phyloP scores from a whole-genome alignment of 306 rosid species.

The Malus asiatica region DNA sequence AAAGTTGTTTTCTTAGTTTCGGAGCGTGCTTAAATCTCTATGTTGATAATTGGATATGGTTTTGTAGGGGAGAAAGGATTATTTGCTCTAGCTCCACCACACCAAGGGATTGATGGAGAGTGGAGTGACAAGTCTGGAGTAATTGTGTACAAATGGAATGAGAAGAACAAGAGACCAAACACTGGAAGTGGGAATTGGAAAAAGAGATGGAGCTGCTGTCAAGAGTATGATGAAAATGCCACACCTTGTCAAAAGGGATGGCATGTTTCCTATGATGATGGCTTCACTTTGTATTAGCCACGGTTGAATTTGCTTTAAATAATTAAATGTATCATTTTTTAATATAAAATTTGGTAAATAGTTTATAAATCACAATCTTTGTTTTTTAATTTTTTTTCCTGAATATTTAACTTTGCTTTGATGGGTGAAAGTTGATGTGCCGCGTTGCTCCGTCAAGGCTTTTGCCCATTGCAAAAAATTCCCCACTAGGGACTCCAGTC shows the following conservation, averaged over 20 bases:
- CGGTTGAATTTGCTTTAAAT: not conserved
- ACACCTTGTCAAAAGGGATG: conserved; percentile 55
- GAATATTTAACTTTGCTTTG: not conserved
- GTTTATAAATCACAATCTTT: not conserved
- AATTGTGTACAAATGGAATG: conserved; percentile 73
- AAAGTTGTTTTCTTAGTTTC: too few species aligned
- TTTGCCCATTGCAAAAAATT: not conserved
- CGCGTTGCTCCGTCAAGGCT: not conserved
- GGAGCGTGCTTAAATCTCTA: too few species aligned
- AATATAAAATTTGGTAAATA: not conserved
- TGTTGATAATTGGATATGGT: not conserved
- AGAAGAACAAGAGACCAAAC: conserved; percentile 51
- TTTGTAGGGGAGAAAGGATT: conserved; percentile 58
- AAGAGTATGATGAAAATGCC: conserved; percentile 56
- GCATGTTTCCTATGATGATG: conserved; percentile 80
- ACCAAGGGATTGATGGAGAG: conserved; percentile 88
- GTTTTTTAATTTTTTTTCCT: not conserved
- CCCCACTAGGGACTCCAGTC: not conserved
- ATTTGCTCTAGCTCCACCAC: conserved; percentile 60
- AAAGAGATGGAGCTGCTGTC: conserved; percentile 74
- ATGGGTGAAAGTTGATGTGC: not conserved
- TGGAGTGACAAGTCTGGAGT: conserved; percentile 76
- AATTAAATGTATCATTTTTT: not conserved
- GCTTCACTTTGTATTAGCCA: conserved; percentile 47
- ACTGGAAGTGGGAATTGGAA: conserved; percentile 67